Evolutionary conservation across 23 red algal species (phyloP).

Genomic region (Pyropia yezoensis): DNA sequence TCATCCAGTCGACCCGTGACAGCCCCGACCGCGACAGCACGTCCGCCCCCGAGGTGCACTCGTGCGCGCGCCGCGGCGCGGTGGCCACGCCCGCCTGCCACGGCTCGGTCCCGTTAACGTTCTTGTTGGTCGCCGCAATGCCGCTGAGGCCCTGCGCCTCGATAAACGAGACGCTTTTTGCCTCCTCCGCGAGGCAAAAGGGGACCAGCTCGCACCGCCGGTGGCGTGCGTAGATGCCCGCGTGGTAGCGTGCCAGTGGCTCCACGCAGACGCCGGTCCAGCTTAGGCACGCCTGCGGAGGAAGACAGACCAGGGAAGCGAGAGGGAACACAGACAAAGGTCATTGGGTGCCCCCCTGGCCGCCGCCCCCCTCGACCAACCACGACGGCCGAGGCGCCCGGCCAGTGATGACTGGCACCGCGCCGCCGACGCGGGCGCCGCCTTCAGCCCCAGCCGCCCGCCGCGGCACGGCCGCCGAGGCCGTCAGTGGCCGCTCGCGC

Average conservation of each 20-base stretch:
- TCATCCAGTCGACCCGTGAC: slow-evolving; percentile 27
- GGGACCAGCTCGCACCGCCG: slow-evolving; percentile 33
- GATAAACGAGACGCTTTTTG: slow-evolving; percentile 24
- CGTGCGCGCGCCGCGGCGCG: too few relatives aligned
- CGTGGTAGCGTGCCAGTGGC: slow-evolving; percentile 25
- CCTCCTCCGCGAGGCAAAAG: slow-evolving; percentile 30
- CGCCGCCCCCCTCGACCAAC: too few relatives aligned
- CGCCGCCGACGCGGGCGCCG: too few relatives aligned
- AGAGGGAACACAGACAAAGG: too few relatives aligned
- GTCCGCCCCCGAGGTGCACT: slow-evolving; percentile 18
- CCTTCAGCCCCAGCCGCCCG: too few relatives aligned
- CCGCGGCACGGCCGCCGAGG: too few relatives aligned
- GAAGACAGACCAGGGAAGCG: too few relatives aligned
- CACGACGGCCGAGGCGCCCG: too few relatives aligned
- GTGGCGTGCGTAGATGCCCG: slow-evolving; percentile 6
- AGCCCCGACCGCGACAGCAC: slow-evolving; percentile 2
- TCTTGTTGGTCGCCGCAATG: slow-evolving; percentile 50
- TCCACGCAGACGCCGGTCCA: slow-evolving; percentile 57
- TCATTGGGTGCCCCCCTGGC: too few relatives aligned
- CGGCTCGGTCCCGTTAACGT: not conserved
- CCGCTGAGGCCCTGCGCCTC: slow-evolving; percentile 14
- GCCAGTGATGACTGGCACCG: too few relatives aligned
- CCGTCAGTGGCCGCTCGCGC: too few relatives aligned
- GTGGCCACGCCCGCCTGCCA: too few relatives aligned
- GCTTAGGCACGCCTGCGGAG: slow-evolving; percentile 12